These are phyloP conservation scores for Iris pallida DNA, from an alignment of 116 monocot species.

Conservation along the genomic window DNA sequence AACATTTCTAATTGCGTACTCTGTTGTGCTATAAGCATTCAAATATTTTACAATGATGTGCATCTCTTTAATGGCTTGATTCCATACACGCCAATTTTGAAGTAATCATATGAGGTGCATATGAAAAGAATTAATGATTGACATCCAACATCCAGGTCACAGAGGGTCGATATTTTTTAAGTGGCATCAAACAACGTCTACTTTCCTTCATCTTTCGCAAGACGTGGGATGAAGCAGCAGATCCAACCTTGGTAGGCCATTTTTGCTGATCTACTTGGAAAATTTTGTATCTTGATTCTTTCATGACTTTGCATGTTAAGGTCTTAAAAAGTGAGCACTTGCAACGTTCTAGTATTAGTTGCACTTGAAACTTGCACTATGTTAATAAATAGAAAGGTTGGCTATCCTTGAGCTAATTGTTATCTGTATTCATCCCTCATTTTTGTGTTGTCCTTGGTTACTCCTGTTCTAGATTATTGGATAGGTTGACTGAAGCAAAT, in stretches of 20 bases:
- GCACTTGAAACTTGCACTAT: not conserved
- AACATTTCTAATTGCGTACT: no score
- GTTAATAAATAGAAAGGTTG: not conserved
- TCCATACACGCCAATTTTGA: no score
- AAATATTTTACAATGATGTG: no score
- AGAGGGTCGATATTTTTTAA: conserved; percentile 51
- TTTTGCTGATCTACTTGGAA: not conserved
- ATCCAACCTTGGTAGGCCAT: conserved; percentile 58
- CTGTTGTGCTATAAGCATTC: no score
- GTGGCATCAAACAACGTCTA: conserved; percentile 86
- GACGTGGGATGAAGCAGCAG: conserved; percentile 79
- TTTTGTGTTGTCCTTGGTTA: not conserved
- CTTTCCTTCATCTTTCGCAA: conserved; percentile 89
- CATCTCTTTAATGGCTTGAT: no score
- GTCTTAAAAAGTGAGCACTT: not conserved
- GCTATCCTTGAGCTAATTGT: not conserved
- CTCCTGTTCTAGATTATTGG: no score
- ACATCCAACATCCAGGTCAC: conserved; percentile 31
- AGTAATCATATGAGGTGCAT: no score
- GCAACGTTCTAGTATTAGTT: not conserved
- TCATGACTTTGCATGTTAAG: not conserved
- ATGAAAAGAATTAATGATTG: conserved; percentile 6
- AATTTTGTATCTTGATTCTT: not conserved
- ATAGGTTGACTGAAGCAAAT: no score
- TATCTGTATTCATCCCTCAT: not conserved